These are phyloP conservation scores for Pythium folliculosum DNA, from an alignment of 352 stramenopile genomes.

Conservation along the genomic window DNA sequence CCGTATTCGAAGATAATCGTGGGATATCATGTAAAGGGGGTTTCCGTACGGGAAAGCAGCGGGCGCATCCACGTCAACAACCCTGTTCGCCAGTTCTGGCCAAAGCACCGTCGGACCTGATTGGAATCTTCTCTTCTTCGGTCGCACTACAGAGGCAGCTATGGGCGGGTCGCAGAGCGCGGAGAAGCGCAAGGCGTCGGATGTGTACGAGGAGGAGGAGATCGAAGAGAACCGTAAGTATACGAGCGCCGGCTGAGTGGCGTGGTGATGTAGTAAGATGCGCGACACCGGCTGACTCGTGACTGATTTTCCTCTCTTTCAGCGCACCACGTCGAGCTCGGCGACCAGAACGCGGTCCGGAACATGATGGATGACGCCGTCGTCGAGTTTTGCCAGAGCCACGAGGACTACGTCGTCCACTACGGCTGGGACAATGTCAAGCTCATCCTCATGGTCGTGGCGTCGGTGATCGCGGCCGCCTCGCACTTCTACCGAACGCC, in stretches of 20 bases:
- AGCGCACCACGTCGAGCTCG: constrained; percentile 72
- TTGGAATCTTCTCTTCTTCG: constrained; percentile 3
- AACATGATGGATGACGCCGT: constrained; percentile 86
- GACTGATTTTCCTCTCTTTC: not conserved
- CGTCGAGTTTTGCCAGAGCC: constrained; percentile 69
- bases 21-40: constrained; percentile 19
- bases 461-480: constrained; percentile 52
- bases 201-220: constrained; percentile 50
- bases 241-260: not conserved
- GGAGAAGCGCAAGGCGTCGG: constrained; percentile 53
- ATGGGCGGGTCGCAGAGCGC: constrained; percentile 53
- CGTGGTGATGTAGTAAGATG: not conserved
- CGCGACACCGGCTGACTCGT: not conserved
- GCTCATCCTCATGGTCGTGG: constrained; percentile 75
- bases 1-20: constrained; percentile 7
- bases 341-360: constrained; percentile 86
- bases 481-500: constrained; percentile 76
- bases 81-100: constrained; percentile 3
- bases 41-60: constrained; percentile 2
- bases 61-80: constrained; percentile 29
- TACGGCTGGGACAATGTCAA: constrained; percentile 88
- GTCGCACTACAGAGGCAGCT: not conserved
- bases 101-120: constrained; percentile 10
- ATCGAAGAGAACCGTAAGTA: constrained; percentile 68
- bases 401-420: constrained; percentile 55